Conservation (phyloP, 2,329 filamentous ascomycete genomes). For the Coniochaeta pulveracea region DNA sequence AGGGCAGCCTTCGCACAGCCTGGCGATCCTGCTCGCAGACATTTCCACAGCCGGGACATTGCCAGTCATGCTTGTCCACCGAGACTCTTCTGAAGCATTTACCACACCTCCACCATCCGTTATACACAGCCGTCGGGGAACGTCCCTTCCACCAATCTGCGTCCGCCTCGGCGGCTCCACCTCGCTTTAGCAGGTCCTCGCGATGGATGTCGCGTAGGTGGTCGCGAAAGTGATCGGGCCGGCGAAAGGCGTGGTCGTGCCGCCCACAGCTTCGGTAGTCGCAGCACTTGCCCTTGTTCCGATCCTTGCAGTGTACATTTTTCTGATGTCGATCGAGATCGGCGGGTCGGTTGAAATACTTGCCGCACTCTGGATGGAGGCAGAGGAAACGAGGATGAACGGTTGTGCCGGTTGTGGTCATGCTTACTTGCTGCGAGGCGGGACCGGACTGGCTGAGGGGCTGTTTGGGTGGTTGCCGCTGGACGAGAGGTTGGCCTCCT, state of each 20-base stretch:
- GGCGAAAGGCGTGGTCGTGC: slow-evolving; percentile 32
- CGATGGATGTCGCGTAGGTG: slow-evolving; percentile 44
- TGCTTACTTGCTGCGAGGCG: neutral
- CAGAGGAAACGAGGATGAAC: slow-evolving; percentile 19
- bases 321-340: slow-evolving; percentile 43
- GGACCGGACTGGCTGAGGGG: neutral
- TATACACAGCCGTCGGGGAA: slow-evolving; percentile 15
- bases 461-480: slow-evolving; percentile 2
- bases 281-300: slow-evolving; percentile 25
- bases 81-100: slow-evolving; percentile 36
- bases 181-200: slow-evolving; percentile 40
- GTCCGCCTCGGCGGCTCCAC: slow-evolving; percentile 13
- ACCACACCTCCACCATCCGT: slow-evolving; percentile 42
- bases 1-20: slow-evolving; percentile 1
- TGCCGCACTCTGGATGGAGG: slow-evolving; percentile 28
- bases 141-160: slow-evolving; percentile 10
- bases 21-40: slow-evolving; percentile 32
- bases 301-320: slow-evolving; percentile 35
- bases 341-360: slow-evolving; percentile 38
- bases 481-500: slow-evolving; percentile 4
- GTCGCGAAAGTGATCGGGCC: slow-evolving; percentile 45
- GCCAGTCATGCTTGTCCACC: slow-evolving; percentile 26
- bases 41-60: slow-evolving; percentile 34
- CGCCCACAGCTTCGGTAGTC: slow-evolving; percentile 40
- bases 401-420: neutral